Conservation (phyloP, 495 filamentous ascomycete species). For the Bacidia gigantensis region DNA sequence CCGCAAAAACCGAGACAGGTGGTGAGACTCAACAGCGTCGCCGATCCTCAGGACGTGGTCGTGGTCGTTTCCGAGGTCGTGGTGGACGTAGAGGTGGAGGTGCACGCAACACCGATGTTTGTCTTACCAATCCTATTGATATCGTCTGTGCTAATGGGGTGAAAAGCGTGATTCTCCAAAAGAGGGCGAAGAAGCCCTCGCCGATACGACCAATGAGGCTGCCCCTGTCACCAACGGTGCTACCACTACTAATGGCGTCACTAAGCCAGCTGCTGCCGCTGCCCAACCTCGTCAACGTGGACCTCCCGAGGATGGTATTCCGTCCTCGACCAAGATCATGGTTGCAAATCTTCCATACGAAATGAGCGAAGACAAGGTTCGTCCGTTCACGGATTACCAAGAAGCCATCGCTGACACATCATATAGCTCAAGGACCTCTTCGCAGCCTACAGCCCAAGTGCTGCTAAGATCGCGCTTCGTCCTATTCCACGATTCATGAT, state of each 20-base stretch:
- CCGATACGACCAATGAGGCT: constrained; percentile 48
- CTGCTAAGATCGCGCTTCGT: constrained; percentile 94
- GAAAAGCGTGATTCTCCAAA: neutral
- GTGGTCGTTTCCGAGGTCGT: constrained; percentile 62
- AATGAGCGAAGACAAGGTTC: constrained; percentile 88
- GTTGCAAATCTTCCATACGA: constrained; percentile 98
- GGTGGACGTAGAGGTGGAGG: constrained; percentile 55
- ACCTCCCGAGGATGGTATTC: constrained; percentile 92
- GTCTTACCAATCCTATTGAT: neutral
- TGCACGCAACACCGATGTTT: constrained; percentile 39
- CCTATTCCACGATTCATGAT: constrained; percentile 99
- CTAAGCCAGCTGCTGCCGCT: constrained; percentile 32
- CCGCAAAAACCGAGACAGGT: constrained; percentile 48
- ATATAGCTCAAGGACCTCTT: constrained; percentile 91
- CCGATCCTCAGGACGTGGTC: constrained; percentile 60
- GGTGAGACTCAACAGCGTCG: constrained; percentile 65
- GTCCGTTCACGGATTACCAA: too few species aligned
- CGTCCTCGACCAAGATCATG: constrained; percentile 99
- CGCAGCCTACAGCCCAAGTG: constrained; percentile 69
- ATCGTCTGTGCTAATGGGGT: neutral
- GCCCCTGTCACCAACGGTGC: constrained; percentile 37
- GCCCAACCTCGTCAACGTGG: constrained; percentile 61
- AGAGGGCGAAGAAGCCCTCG: constrained; percentile 27
- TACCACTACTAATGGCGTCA: constrained; percentile 30
- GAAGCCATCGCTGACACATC: constrained; percentile 27